Percentiles rank a stretch among this genome's conserved stretches.
Evolutionary conservation across 495 filamentous ascomycete species (phyloP).

Genomic region (Tuber calosporum): DNA sequence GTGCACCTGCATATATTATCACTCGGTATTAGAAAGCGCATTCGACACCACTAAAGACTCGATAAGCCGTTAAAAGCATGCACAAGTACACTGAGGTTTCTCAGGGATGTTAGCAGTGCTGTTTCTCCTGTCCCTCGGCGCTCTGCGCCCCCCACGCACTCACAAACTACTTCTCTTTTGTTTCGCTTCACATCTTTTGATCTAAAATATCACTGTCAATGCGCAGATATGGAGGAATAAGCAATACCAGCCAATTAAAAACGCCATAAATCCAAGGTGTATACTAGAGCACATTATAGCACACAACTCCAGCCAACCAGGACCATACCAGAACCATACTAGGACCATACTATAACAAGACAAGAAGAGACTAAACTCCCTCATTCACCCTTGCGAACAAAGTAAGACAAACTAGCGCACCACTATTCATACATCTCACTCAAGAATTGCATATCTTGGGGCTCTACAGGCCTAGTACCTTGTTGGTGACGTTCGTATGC

Average conservation of each 20-base stretch:
- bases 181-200: background rate
- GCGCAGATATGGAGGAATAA: background rate
- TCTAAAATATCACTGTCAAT: background rate
- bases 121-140: too few relatives aligned
- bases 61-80: too few relatives aligned
- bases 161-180: background rate
- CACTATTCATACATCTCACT: slow-evolving; percentile 31
- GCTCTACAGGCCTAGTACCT: slow-evolving; percentile 17
- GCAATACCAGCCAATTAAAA: background rate
- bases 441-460: slow-evolving; percentile 32
- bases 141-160: too few relatives aligned
- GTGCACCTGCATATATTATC: too few relatives aligned
- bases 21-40: too few relatives aligned
- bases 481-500: slow-evolving; percentile 13
- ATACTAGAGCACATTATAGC: background rate
- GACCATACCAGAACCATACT: background rate
- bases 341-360: background rate
- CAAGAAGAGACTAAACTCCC: background rate
- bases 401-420: background rate
- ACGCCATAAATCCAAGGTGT: background rate
- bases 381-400: background rate
- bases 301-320: background rate
- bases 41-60: too few relatives aligned
- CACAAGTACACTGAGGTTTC: too few relatives aligned
- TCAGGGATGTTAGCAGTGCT: too few relatives aligned